These are phyloP conservation scores for Lachnellula arida DNA, from an alignment of 2,329 filamentous ascomycete genomes.

Conservation along the genomic window DNA sequence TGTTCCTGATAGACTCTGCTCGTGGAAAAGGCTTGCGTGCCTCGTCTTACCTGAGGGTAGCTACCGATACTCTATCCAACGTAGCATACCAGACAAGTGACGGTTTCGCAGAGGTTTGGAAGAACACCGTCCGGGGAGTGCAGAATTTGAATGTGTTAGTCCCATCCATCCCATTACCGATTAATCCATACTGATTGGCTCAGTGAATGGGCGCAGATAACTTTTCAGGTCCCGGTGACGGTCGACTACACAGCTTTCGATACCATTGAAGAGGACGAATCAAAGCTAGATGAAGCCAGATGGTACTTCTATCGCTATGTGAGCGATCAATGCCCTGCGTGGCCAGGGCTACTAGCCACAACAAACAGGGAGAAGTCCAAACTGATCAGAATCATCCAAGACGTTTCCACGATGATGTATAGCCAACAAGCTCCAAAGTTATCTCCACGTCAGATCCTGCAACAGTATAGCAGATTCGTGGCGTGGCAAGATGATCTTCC, in stretches of 20 bases:
- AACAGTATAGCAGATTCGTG: conserved; percentile 27
- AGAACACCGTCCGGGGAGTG: conserved; percentile 30
- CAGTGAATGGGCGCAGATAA: conserved; percentile 34
- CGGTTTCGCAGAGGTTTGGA: conserved; percentile 25
- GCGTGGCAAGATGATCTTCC: conserved; percentile 29
- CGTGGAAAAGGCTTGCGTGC: conserved; percentile 25
- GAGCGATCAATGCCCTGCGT: conserved; percentile 16
- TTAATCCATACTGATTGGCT: conserved; percentile 18
- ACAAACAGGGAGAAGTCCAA: conserved; percentile 31
- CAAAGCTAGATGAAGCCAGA: conserved; percentile 14
- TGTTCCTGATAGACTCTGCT: conserved; percentile 30
- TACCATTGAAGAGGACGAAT: conserved; percentile 13
- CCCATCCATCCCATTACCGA: background rate
- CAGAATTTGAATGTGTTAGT: conserved; percentile 33
- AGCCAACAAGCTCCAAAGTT: conserved; percentile 11
- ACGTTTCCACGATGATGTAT: conserved; percentile 27
- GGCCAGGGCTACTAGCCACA: conserved; percentile 25
- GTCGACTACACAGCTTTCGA: conserved; percentile 9
- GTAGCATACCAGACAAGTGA: conserved; percentile 14
- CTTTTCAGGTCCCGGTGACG: conserved; percentile 25
- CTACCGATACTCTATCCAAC: conserved; percentile 20
- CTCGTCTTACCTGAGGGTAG: conserved; percentile 27
- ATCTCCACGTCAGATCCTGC: conserved; percentile 20
- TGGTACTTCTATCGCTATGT: conserved; percentile 28
- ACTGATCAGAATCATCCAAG: conserved; percentile 25